Base-by-base conservation (phyloP, 2,329 filamentous ascomycete genomes). In the Talaromyces sp. region DNA sequence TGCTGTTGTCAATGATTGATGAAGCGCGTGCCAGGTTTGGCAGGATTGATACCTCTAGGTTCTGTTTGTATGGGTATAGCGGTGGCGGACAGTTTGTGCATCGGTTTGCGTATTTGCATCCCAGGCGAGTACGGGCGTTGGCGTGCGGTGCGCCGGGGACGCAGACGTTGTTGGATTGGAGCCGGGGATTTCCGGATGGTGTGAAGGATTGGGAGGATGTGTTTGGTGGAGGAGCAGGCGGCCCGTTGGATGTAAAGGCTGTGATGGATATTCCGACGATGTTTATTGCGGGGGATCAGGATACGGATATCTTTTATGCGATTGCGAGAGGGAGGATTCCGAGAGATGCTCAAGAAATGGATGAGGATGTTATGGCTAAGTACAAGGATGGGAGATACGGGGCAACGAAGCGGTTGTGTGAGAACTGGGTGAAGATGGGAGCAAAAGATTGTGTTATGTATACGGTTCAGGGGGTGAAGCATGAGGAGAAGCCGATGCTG, bases 101-200 rank as follows among this genome's bases (percentile, higher is more conserved):
- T 57, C 54, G 54, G 25, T 57, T 57, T 35, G 45, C 54, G 13
- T 57, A 57, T 10, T 21, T 57, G 37, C 40, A 51, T 35, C 45
- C 54, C 3, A 35, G 28, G n/a, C 43, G 25, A 8, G 35, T 57
- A 2, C 21, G 17, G 31, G 54, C 19, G 36, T 19, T 57, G 40
- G 54, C 21, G 6, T 50, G 43, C n/a, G 54, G 45, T 17, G 54
- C 54, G 15, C 54, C 54, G 2, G 54, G 54, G 9, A 48, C 54
- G 8, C 43, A 51, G 45, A 51, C 54, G 22, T 25, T 57, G 1
- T 31, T 46, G 11, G 45, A 51, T 22, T 45, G 19, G 6, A 37
- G 19, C 2, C 11, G 11, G 25, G 13, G 21, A 2, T 51, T 31
- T 19, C 43, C 54, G 11, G 54, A 50, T 11, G 54, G 45, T 17